Conservation (phyloP, 371 early-diverging fungal genomes). For the Syncephalastrum contaminatum region DNA sequence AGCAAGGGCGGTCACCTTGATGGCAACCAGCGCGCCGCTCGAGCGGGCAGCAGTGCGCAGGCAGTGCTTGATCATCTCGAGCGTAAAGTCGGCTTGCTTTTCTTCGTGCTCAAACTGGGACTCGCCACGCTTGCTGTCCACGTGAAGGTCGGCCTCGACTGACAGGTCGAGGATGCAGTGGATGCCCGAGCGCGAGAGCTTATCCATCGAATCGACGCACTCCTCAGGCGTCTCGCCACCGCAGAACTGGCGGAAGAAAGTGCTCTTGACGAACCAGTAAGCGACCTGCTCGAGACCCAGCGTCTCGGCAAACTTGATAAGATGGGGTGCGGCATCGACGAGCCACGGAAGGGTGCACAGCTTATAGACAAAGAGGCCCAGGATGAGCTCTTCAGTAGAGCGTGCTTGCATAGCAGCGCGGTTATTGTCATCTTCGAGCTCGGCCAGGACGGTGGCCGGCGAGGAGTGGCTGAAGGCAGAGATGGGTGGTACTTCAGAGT, state of each 20-base stretch:
- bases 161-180: slow-evolving; percentile 88
- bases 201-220: slow-evolving; percentile 80
- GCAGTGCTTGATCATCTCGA: slow-evolving; percentile 61
- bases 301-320: slow-evolving; percentile 58
- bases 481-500: slow-evolving; percentile 12
- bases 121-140: slow-evolving; percentile 24
- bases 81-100: slow-evolving; percentile 63
- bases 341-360: slow-evolving; percentile 40
- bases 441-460: slow-evolving; percentile 21
- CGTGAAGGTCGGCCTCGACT: slow-evolving; percentile 83
- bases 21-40: slow-evolving; percentile 70
- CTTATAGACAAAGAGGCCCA: slow-evolving; percentile 36
- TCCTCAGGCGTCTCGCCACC: slow-evolving; percentile 92
- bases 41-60: slow-evolving; percentile 65
- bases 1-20: slow-evolving; percentile 85
- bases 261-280: slow-evolving; percentile 74
- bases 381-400: slow-evolving; percentile 32
- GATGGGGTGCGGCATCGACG: slow-evolving; percentile 38
- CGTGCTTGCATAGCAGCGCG: slow-evolving; percentile 55
- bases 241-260: slow-evolving; percentile 92
- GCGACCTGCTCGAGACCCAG: slow-evolving; percentile 54
- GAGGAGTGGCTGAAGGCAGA: slow-evolving; percentile 33
- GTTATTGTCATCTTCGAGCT: slow-evolving; percentile 38
- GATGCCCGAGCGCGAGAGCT: slow-evolving; percentile 67
- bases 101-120: slow-evolving; percentile 29